These are phyloP conservation scores for Phialemoniopsis sp. DNA, from an alignment of 2,329 filamentous ascomycete species.

Conservation along the genomic window DNA sequence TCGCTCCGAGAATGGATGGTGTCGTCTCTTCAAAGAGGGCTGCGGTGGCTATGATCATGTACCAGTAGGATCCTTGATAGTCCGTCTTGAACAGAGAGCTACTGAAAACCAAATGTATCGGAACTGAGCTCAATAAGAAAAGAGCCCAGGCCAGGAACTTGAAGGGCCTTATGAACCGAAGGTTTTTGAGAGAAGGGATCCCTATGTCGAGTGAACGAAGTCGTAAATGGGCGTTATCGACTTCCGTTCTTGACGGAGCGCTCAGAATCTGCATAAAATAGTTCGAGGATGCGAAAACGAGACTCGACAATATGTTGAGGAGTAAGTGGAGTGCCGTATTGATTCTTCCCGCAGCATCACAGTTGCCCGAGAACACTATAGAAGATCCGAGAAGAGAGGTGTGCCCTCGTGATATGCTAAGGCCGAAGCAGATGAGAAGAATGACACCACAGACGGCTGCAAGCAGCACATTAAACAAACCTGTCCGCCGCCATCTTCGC, in stretches of 20 bases:
- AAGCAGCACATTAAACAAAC: too few species aligned
- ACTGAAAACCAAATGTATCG: constrained; percentile 12
- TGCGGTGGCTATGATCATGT: not conserved
- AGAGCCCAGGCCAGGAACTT: constrained; percentile 4
- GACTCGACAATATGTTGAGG: constrained; percentile 23
- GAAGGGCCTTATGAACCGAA: constrained; percentile 4
- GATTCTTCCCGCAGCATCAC: not conserved
- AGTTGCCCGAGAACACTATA: not conserved
- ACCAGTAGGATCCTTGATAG: not conserved
- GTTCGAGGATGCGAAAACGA: constrained; percentile 26
- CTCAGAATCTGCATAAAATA: constrained; percentile 29
- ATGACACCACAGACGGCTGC: too few species aligned
- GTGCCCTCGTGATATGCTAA: too few species aligned
- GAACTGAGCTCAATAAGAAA: constrained; percentile 8
- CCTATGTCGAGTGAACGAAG: constrained; percentile 9
- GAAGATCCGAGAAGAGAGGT: too few species aligned
- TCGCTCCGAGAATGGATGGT: constrained; percentile 3
- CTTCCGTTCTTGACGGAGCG: constrained; percentile 23
- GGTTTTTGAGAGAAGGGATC: constrained; percentile 8
- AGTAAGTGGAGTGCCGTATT: constrained; percentile 20
- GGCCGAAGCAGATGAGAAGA: too few species aligned
- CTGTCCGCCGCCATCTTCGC: too few species aligned
- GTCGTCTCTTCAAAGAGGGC: constrained; percentile 3
- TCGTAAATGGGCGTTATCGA: constrained; percentile 15
- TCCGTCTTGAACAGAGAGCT: constrained; percentile 10